Evolutionary conservation across 768 basidiomycete species (phyloP), one percentile per base, ranked within the genome.

Genomic region (Lactifluus pinguis): DNA sequence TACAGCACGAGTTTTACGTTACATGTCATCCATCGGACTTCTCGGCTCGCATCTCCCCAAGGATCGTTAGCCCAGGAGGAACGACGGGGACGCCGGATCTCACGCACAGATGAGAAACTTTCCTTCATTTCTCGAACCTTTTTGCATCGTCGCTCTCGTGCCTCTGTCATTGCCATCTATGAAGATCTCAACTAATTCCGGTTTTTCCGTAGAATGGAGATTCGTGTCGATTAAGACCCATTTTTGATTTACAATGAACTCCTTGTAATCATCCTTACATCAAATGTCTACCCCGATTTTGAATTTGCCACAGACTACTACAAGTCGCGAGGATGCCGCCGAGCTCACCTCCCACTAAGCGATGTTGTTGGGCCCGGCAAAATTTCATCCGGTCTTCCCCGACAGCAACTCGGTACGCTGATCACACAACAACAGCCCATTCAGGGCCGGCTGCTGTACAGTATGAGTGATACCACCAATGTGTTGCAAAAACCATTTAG

Each of bases 111-210:
- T 9, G 9, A 34, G 32, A 7, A 21, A 10, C 2, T 19, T 47
- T 25, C 38, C 14, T 8, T 48, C 38, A 11, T 36, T 38, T 38
- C 38, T 38, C 38, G 13, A 38, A 10, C 38, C 38, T 34, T 34
- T 32, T 34, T 34, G 38, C 38, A 5, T 6, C 14, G 10, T 38
- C 10, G 4, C 17, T 53, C 53, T 51, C 30, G 49, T 57, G 39
- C 57, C 57, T 57, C 30, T 50, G 14, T n/a, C 49, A 51, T 50
- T n/a, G 41, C 53, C n/a, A 53, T 59, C 34, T n/a, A 57, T 50
- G 30, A 39, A 59, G 38, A 53, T 59, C 34, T 29, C 15, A 25
- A 25, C 30, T 21, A 54, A 21, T 34, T 32, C 36, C 53, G 30
- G 30, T 11, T 32, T 34, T 57, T 50, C 39, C 17, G 13, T 42